A percentile compares a stretch with the other conserved stretches of the same genome.
Evolutionary conservation across 83 land plant species (phyloP).

Genomic region (Picea abies): DNA sequence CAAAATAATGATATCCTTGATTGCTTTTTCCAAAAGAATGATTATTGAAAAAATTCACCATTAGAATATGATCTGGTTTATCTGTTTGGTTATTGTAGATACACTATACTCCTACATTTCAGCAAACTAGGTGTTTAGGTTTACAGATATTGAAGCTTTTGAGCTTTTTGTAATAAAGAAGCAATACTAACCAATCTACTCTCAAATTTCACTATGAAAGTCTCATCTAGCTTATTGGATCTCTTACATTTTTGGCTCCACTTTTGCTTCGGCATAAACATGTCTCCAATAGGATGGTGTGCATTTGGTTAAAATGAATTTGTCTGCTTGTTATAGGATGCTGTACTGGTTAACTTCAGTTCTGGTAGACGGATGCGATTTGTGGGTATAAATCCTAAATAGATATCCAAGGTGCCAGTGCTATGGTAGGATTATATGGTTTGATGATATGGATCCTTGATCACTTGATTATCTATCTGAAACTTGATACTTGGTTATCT

Average conservation of each 20-base stretch:
- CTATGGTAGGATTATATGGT: background rate
- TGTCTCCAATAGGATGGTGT: background rate
- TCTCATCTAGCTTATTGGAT: background rate
- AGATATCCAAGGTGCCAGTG: background rate
- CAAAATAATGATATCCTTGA: background rate
- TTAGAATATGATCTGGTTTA: background rate
- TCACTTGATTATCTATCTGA: background rate
- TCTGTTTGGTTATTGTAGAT: background rate
- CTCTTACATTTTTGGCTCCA: background rate
- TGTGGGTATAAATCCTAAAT: background rate
- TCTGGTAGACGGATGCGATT: background rate
- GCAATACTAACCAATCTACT: background rate
- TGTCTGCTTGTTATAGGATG: background rate
- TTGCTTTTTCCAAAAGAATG: background rate
- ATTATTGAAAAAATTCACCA: background rate
- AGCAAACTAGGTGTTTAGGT: background rate
- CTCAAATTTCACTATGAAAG: background rate
- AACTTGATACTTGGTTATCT: background rate
- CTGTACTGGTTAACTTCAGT: background rate
- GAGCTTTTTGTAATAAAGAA: background rate
- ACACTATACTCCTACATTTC: background rate
- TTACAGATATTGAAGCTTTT: background rate
- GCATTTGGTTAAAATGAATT: background rate
- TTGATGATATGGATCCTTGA: background rate
- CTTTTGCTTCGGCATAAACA: background rate